A percentile compares a stretch with the other conserved stretches of the same genome.
Conservation (phyloP, 352 stramenopile genomes). For the Phytophthora sp. region DNA sequence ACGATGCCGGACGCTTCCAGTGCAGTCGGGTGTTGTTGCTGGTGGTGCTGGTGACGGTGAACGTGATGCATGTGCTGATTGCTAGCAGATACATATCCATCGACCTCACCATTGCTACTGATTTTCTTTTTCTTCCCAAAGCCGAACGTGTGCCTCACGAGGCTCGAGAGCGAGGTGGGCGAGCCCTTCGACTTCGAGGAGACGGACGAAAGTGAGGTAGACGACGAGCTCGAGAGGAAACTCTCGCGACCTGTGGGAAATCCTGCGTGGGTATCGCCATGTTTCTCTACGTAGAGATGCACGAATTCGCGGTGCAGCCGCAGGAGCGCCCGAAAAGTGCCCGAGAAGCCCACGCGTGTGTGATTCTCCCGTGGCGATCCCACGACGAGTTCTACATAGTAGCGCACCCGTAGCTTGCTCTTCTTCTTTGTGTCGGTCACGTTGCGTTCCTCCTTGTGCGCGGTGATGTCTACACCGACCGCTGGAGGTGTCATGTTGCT, state of each 20-base stretch:
- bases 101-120: not conserved
- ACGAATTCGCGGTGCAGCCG: constrained; percentile 56
- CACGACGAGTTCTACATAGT: constrained; percentile 77
- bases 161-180: constrained; percentile 37
- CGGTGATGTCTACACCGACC: constrained; percentile 67
- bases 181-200: constrained; percentile 42
- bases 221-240: constrained; percentile 53
- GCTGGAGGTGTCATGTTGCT: constrained; percentile 29
- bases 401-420: constrained; percentile 59
- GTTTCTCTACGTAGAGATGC: constrained; percentile 43
- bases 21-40: constrained; percentile 15
- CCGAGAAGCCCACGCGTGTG: constrained; percentile 67
- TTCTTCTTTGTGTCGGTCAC: constrained; percentile 54
- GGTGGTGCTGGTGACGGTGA: constrained; percentile 16
- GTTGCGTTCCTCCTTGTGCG: constrained; percentile 68
- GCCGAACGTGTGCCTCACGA: constrained; percentile 37
- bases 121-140: constrained; percentile 34
- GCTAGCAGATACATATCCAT: constrained; percentile 5
- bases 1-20: constrained; percentile 41
- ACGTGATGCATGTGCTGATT: constrained; percentile 23
- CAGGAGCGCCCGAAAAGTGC: constrained; percentile 66
- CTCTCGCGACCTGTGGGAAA: constrained; percentile 39
- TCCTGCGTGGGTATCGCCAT: constrained; percentile 34
- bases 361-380: constrained; percentile 55
- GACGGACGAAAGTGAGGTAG: constrained; percentile 49